Evolutionary conservation across 2,329 filamentous ascomycete species (phyloP), one percentile per base, ranked within the genome.

Genomic region (Conoideocrella luteorostrata): DNA sequence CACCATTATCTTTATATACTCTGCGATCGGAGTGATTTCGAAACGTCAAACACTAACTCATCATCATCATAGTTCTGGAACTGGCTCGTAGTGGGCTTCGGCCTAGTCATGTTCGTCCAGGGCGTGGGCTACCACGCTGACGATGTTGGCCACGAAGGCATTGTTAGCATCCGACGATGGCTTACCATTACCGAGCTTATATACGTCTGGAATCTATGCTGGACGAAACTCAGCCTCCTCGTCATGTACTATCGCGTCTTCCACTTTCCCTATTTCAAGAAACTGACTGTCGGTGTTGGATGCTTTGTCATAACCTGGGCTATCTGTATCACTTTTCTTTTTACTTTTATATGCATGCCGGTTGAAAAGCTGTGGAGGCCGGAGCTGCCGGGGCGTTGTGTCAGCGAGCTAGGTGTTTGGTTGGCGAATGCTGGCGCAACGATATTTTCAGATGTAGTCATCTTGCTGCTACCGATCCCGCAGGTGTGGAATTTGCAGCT

Each of bases 231-330:
- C 13, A 67, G 66, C 40, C 59, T 75, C 26, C 52, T 76, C 26
- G 53, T 71, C 34, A 71, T 75, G 69, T 75, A 74, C 58, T 65
- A 64, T 52, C 69, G 70, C 50, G 70, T 75, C 48, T 75, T 75
- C 54, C 67, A 58, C 17, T 57, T 67, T 4, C 59, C 58, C 1
- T 60, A 59, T 39, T 67, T 73, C 45, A 64, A 65, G 49, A 64
- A 57, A 45, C 62, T 61, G 48, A 61, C 61, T 4, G 63, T 61
- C 47, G 51, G 58, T 7, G 59, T 74, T 5, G 67, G 63, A 7
- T 43, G 48, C n/a, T 64, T 74, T 6, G 61, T 69, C 18, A 58
- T 74, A 35, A 53, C 56, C 23, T 75, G 72, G 70, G 64, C 64
- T 26, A 56, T 74, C 23, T 60, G 59, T 43, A 66, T 71, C 49